A percentile compares a stretch with the other conserved stretches of the same genome.
Evolutionary conservation across 352 stramenopile species (phyloP).

Genomic region (Pseudoperonospora humuli): DNA sequence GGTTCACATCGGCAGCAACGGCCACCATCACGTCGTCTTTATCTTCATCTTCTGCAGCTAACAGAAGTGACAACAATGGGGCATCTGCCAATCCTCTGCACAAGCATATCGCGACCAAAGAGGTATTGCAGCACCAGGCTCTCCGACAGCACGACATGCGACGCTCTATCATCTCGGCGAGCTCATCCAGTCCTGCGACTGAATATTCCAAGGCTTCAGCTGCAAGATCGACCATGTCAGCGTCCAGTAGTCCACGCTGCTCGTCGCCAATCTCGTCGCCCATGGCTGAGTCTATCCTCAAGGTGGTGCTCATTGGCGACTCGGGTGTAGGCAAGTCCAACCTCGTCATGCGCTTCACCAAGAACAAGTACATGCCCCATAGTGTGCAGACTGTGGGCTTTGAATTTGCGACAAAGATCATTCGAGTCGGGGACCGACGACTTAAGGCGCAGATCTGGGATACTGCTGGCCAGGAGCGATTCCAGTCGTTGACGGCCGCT

Average conservation of each 20-base stretch:
- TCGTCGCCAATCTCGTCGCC: slow-evolving; percentile 24
- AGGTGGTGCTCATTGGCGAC: slow-evolving; percentile 85
- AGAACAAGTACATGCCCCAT: slow-evolving; percentile 81
- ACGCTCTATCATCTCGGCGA: slow-evolving; percentile 36
- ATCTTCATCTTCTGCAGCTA: not conserved
- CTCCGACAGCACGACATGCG: slow-evolving; percentile 26
- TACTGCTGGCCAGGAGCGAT: slow-evolving; percentile 85
- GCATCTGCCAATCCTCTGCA: slow-evolving; percentile 25
- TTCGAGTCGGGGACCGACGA: slow-evolving; percentile 71
- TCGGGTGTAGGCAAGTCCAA: slow-evolving; percentile 86
- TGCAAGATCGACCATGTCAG: slow-evolving; percentile 25
- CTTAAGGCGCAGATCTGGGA: slow-evolving; percentile 88
- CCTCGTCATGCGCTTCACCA: slow-evolving; percentile 82
- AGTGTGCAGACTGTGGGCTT: slow-evolving; percentile 81
- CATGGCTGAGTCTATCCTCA: slow-evolving; percentile 56
- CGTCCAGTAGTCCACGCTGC: slow-evolving; percentile 43
- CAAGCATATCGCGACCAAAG: slow-evolving; percentile 52
- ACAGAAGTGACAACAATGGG: slow-evolving; percentile 6
- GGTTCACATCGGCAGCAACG: slow-evolving; percentile 12
- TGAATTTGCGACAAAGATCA: slow-evolving; percentile 84
- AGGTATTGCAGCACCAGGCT: slow-evolving; percentile 56
- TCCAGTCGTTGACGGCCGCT: slow-evolving; percentile 87
- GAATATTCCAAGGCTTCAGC: slow-evolving; percentile 7
- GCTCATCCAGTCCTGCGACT: not conserved
- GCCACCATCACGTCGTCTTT: slow-evolving; percentile 3